These are phyloP conservation scores for Dioszegia hungarica DNA, from an alignment of 768 basidiomycete species.

Conservation along the genomic window DNA sequence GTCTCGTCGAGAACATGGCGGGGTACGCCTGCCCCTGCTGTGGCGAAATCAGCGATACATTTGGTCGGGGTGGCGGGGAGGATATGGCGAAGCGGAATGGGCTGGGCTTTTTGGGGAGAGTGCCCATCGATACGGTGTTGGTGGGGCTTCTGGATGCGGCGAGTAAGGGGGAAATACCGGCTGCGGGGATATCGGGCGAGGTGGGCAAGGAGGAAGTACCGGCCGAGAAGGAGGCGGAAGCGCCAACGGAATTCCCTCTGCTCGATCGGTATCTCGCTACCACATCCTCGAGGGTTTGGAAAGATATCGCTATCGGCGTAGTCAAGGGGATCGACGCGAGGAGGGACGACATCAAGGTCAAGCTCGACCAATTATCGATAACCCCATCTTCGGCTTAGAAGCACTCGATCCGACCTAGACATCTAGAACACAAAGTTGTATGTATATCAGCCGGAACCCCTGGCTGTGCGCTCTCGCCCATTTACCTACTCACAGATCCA, in stretches of 20 bases:
- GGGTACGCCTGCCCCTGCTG: conserved; percentile 98
- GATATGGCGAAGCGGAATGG: conserved; percentile 74
- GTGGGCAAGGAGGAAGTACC: conserved; percentile 3
- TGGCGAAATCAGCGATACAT: conserved; percentile 88
- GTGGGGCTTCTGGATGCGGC: conserved; percentile 77
- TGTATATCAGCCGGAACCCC: no score
- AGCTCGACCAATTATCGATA: not conserved
- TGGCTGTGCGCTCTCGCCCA: no score
- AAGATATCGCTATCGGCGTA: conserved; percentile 53
- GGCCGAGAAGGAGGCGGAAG: conserved; percentile 1
- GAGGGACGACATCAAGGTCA: not conserved
- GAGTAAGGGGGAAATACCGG: conserved; percentile 27
- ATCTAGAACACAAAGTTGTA: no score
- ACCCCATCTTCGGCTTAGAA: not conserved
- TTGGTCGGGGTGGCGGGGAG: conserved; percentile 87
- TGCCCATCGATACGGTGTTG: conserved; percentile 90
- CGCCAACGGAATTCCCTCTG: conserved; percentile 52
- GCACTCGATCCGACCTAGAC: no score
- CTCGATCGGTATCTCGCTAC: conserved; percentile 64
- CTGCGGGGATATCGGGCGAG: conserved; percentile 3
- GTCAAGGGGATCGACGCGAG: conserved; percentile 15
- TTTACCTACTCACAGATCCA: no score
- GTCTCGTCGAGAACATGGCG: conserved; percentile 96
- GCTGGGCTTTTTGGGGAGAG: conserved; percentile 71
- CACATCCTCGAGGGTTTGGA: conserved; percentile 65